Evolutionary conservation across 129 eudicot genomes (phyloP).

Genomic region (Chrysanthemum makinoi): DNA sequence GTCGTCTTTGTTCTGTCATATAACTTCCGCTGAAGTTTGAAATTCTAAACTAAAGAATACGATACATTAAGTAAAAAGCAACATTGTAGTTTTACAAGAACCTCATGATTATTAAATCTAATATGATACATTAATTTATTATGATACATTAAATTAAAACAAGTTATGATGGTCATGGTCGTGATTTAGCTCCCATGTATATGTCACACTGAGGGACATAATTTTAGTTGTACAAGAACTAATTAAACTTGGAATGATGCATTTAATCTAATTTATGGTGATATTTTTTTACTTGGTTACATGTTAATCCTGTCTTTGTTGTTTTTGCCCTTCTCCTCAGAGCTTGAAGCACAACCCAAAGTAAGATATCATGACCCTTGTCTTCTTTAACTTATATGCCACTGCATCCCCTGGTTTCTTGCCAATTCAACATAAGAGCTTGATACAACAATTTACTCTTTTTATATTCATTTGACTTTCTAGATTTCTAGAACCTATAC

Average conservation of each 20-base stretch:
- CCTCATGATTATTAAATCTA: too few relatives aligned
- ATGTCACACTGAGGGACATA: background rate
- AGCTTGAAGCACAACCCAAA: constrained; percentile 91
- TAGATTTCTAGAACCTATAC: constrained; percentile 57
- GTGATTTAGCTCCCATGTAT: background rate
- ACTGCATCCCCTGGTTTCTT: background rate
- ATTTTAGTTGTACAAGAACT: constrained; percentile 11
- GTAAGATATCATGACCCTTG: constrained; percentile 33
- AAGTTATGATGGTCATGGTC: constrained; percentile 15
- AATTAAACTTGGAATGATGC: background rate
- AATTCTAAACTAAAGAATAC: constrained; percentile 1
- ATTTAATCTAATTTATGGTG: background rate
- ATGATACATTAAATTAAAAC: background rate
- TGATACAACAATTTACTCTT: background rate
- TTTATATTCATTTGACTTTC: background rate
- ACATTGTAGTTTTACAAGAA: too few relatives aligned
- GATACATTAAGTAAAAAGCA: background rate
- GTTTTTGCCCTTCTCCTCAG: constrained; percentile 31
- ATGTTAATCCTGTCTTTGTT: constrained; percentile 17
- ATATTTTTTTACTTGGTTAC: background rate
- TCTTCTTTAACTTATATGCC: background rate
- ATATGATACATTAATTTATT: too few relatives aligned
- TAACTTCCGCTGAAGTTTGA: background rate
- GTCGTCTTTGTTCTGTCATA: background rate
- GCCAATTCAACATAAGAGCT: background rate